These are phyloP conservation scores for Tanacetum coccineum DNA, from an alignment of 129 eudicot species.

Conservation along the genomic window DNA sequence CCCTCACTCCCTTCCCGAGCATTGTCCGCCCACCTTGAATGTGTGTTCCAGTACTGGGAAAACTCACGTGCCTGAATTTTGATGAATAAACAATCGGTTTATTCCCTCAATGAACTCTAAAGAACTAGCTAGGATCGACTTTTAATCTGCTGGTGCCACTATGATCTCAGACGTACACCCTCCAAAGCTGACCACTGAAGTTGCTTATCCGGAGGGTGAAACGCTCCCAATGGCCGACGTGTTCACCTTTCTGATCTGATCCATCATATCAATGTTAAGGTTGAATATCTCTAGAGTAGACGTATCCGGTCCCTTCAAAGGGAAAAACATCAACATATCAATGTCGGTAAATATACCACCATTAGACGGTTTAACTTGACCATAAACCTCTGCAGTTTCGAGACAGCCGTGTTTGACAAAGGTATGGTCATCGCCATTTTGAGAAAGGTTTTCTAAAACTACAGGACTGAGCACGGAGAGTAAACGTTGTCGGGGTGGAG, in stretches of 20 bases:
- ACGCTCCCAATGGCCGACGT: conserved; percentile 95
- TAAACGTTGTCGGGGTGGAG: conserved; percentile 82
- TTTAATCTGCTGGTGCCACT: conserved; percentile 63
- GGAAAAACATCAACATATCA: conserved; percentile 89
- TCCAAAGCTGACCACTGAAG: conserved; percentile 70
- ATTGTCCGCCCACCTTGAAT: conserved; percentile 54
- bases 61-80: conserved; percentile 76
- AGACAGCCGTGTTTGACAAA: conserved; percentile 58
- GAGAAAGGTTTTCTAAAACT: conserved; percentile 85
- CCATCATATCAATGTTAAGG: conserved; percentile 35
- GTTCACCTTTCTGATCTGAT: conserved; percentile 54
- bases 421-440: conserved; percentile 36
- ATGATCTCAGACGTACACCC: conserved; percentile 70
- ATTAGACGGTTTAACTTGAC: conserved; percentile 75
- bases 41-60: conserved; percentile 70
- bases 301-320: conserved; percentile 84
- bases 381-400: conserved; percentile 66
- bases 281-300: conserved; percentile 50
- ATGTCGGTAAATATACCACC: conserved; percentile 90
- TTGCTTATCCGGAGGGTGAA: conserved; percentile 85
- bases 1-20: conserved; percentile 47
- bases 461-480: conserved; percentile 69
- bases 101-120: conserved; percentile 66
- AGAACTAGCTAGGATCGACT: conserved; percentile 44
- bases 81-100: conserved; percentile 72